Percentiles rank a stretch among this genome's conserved stretches.
These are phyloP conservation scores for Anisodus acutangulus DNA, from an alignment of 257 asterid genomes.

Conservation along the genomic window DNA sequence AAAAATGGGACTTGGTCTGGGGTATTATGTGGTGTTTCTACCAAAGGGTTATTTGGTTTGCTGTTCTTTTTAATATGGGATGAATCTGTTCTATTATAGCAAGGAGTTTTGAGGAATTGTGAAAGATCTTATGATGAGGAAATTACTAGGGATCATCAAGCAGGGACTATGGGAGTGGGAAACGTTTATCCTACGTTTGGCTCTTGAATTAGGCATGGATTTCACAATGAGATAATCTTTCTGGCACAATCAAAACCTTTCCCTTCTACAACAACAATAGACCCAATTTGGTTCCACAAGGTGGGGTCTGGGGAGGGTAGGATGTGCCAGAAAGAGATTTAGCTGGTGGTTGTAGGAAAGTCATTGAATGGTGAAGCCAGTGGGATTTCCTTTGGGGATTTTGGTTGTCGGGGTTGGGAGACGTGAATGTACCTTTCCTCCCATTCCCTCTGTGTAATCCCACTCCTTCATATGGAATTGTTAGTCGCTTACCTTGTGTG, in stretches of 20 bases:
- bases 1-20: not conserved
- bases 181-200: conserved; percentile 11
- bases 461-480: not conserved
- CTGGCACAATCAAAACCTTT: not conserved
- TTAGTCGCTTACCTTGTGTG: not conserved
- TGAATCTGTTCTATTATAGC: not conserved
- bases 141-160: not conserved
- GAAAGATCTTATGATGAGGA: not conserved
- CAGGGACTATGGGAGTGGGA: not conserved
- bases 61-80: not conserved
- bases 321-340: not conserved
- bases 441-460: not conserved
- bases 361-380: not conserved
- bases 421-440: not conserved
- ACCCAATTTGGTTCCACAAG: too few species aligned
- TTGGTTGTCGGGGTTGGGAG: not conserved
- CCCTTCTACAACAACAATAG: not conserved
- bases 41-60: conserved; percentile 9
- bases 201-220: not conserved
- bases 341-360: not conserved
- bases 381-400: not conserved
- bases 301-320: not conserved
- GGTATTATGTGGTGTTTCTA: conserved; percentile 1
- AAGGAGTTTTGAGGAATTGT: not conserved
- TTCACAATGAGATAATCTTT: not conserved